Evolutionary conservation across 441 rosid genomes (phyloP).

Genomic region (Populus hybrid): DNA sequence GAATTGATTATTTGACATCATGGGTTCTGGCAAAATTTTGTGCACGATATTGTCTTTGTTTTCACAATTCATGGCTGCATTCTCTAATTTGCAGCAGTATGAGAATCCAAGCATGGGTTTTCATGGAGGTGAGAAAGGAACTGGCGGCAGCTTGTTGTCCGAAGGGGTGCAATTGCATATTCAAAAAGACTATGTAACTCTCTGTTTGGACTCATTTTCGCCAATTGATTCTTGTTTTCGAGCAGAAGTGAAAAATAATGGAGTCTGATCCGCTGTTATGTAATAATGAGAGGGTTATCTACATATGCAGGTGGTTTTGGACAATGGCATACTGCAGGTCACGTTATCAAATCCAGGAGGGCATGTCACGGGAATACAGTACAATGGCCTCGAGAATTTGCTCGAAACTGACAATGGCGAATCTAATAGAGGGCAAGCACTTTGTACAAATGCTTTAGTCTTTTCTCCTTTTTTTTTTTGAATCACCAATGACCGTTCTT

Average conservation of each 20-base stretch:
- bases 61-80: background rate
- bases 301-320: slow-evolving; percentile 31
- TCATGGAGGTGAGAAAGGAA: background rate
- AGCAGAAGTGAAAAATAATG: background rate
- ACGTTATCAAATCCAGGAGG: slow-evolving; percentile 24
- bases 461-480: background rate
- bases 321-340: slow-evolving; percentile 25
- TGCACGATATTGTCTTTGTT: background rate
- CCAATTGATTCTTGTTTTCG: background rate
- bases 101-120: background rate
- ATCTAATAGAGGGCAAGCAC: slow-evolving; percentile 45
- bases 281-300: slow-evolving; percentile 11
- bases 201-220: slow-evolving; percentile 25
- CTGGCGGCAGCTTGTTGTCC: background rate
- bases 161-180: background rate
- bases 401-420: slow-evolving; percentile 72
- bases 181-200: slow-evolving; percentile 2
- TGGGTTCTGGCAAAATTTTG: background rate
- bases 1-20: background rate
- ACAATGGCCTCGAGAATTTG: slow-evolving; percentile 62
- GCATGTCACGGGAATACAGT: slow-evolving; percentile 42
- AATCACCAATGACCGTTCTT: too few relatives aligned
- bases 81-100: background rate
- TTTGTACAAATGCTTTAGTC: background rate
- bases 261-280: background rate